These are phyloP conservation scores for Penicillium hesseltinei DNA, from an alignment of 2,329 filamentous ascomycete species.

Conservation along the genomic window DNA sequence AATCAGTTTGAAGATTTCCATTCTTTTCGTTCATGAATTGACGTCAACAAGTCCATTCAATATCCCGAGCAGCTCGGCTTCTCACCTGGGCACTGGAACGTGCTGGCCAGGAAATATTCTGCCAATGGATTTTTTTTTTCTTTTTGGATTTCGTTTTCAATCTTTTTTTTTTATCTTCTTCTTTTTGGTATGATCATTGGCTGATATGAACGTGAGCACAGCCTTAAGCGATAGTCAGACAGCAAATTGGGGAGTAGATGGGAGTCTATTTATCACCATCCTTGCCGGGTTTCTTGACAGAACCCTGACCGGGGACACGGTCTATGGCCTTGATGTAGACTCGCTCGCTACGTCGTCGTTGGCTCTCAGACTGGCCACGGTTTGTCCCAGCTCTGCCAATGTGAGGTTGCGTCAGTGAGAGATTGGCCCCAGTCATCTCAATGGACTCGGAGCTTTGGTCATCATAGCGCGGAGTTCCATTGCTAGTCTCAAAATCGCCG, in stretches of 20 bases:
- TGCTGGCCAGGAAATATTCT: background rate
- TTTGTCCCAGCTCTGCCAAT: constrained; percentile 5
- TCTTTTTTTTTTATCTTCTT: background rate
- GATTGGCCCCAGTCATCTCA: background rate
- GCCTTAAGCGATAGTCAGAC: background rate
- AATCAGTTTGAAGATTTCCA: background rate
- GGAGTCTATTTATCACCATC: background rate
- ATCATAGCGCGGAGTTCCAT: rapidly evolving
- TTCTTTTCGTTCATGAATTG: background rate
- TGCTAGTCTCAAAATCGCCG: no score
- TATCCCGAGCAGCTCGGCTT: background rate
- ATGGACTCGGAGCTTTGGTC: background rate
- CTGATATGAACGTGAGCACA: background rate
- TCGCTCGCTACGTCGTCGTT: constrained; percentile 8
- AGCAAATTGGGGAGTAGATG: background rate
- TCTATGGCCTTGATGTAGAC: constrained; percentile 3
- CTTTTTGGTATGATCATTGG: background rate
- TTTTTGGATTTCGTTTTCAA: background rate
- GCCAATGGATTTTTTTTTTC: background rate
- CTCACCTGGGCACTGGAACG: background rate
- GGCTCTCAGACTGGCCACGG: constrained; percentile 10
- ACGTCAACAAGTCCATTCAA: no score
- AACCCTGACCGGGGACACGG: background rate
- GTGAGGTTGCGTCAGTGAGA: background rate
- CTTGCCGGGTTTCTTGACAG: constrained; percentile 6